Evolutionary conservation across 345 rosid species (phyloP), one percentile per base, ranked within the genome.

Genomic region (Populus deltoides): DNA sequence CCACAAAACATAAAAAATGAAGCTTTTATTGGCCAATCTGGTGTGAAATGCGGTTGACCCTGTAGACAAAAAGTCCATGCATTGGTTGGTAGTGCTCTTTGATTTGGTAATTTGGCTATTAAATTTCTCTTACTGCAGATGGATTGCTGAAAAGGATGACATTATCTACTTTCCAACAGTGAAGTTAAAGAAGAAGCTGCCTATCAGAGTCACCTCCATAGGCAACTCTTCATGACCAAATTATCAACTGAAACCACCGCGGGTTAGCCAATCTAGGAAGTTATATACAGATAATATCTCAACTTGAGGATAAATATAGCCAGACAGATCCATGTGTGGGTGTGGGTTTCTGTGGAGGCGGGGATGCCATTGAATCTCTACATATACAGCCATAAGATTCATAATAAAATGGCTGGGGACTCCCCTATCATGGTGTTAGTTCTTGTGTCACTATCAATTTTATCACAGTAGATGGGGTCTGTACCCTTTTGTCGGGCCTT

Each of bases 381-480:
- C 5, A 2, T 13, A 20, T 17, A 39, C 43, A 39, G 11, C 11
- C 27, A 38, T 25, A 6, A 35, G 71, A 20, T 1, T 3, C 43
- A 12, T 6, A 39, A 36, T 68, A 9, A 18, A 39, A 17, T 39
- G 47, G 13, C 17, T 22, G 15, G 36, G 74, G 73, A 47, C 27
- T 51, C 71, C 35, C 73, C 38, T 59, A 72, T 66, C 27, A 69
- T 82, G 71, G 78, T 38, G 84, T 81, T 83, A 78, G 88, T 81
- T 87, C 81, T 76, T 31, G 65, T 77, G 88, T 87, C 88, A 57
- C 85, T 41, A 47, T 87, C 86, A 27, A 1, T 84, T 73, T 47
- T 68, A 25, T 51, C 20, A 59, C 18, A 17, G 75, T 51, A 66
- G 71, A 62, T 65, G 67, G 38, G 78, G 69, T 47, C 65, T 57